A percentile compares a stretch with the other conserved stretches of the same genome.
These are phyloP conservation scores for Nothomitra cinnamomea DNA, from an alignment of 2,329 filamentous ascomycete species.

Conservation along the genomic window DNA sequence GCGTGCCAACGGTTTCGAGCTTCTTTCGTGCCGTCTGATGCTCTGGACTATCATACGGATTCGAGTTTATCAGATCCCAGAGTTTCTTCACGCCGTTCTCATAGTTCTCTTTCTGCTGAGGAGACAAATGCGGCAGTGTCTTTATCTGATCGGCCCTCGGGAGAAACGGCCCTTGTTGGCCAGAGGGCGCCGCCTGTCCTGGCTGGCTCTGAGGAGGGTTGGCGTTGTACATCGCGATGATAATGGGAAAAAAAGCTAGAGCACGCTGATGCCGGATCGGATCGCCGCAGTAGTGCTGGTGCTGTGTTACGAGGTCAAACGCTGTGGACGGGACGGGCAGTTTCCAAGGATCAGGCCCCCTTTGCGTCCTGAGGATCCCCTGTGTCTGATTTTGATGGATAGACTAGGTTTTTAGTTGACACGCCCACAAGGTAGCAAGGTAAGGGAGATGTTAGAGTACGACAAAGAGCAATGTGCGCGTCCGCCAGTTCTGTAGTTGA, in stretches of 20 bases:
- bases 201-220: neutral
- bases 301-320: neutral
- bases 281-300: constrained; percentile 1
- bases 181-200: neutral
- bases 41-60: constrained; percentile 30
- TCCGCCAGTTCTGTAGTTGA: too few relatives aligned
- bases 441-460: too few relatives aligned
- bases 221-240: constrained; percentile 4
- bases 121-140: constrained; percentile 33
- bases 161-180: constrained; percentile 12
- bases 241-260: neutral
- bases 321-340: too few relatives aligned
- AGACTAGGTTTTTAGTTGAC: too few relatives aligned
- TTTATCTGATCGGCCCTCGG: constrained; percentile 36
- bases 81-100: constrained; percentile 34
- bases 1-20: constrained; percentile 32
- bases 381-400: too few relatives aligned
- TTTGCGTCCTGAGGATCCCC: too few relatives aligned
- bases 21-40: constrained; percentile 33
- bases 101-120: constrained; percentile 38
- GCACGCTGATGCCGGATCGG: neutral
- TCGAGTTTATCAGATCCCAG: constrained; percentile 34
- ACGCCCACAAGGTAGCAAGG: too few relatives aligned
- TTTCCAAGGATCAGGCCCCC: too few relatives aligned
- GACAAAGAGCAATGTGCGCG: too few relatives aligned